Evolutionary conservation across 2,329 filamentous ascomycete genomes (phyloP).

Genomic region (Stagonosporopsis tanaceti): DNA sequence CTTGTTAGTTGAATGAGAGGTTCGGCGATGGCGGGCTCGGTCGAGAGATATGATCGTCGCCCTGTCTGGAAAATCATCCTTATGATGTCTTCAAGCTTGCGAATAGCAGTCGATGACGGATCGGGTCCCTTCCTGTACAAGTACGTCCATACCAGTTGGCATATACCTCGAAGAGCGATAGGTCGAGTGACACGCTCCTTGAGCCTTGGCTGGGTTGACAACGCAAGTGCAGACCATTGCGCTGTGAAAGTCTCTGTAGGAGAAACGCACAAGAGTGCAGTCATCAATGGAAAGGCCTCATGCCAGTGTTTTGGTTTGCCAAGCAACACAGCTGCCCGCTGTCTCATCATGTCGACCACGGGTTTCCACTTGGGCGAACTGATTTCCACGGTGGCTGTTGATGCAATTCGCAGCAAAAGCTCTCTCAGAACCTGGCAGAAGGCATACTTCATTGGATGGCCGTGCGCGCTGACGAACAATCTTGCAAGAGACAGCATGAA

Average conservation of each 20-base stretch:
- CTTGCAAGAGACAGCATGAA: conserved; percentile 84
- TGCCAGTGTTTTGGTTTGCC: conserved; percentile 92
- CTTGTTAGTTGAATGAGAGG: conserved; percentile 93
- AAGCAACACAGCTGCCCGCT: conserved; percentile 83
- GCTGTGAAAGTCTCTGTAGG: conserved; percentile 81
- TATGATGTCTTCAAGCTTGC: conserved; percentile 89
- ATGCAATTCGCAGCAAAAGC: conserved; percentile 85
- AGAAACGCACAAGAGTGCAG: conserved; percentile 86
- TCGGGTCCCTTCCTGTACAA: conserved; percentile 81
- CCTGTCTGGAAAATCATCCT: conserved; percentile 82
- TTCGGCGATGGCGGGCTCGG: conserved; percentile 83
- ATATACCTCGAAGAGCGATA: conserved; percentile 86
- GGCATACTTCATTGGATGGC: conserved; percentile 87
- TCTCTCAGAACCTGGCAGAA: conserved; percentile 93
- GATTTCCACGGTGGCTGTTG: conserved; percentile 78
- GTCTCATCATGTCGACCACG: conserved; percentile 79
- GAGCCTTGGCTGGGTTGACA: conserved; percentile 78
- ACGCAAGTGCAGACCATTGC: conserved; percentile 86
- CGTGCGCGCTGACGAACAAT: conserved; percentile 85
- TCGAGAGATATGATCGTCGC: conserved; percentile 81
- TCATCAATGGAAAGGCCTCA: conserved; percentile 86
- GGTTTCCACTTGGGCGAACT: conserved; percentile 85
- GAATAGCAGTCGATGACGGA: conserved; percentile 68
- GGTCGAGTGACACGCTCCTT: conserved; percentile 84
- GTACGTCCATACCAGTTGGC: conserved; percentile 92